Percentiles rank a stretch among this genome's conserved stretches.
Conservation (phyloP, 148 eudicot species). For the Rhododendron kiyosumense region DNA sequence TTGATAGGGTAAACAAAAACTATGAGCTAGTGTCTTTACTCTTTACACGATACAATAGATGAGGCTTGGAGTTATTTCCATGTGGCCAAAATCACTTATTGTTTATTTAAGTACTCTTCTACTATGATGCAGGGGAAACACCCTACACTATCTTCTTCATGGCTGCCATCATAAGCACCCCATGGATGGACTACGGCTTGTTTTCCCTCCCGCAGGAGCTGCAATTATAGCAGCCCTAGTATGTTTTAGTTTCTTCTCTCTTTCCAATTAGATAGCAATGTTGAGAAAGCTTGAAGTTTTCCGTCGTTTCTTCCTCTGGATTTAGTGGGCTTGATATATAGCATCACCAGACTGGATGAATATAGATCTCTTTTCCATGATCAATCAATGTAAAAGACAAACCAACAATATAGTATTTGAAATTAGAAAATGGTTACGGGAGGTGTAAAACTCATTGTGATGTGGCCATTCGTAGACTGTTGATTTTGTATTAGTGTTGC, state of each 20-base stretch:
- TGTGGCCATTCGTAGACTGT: neutral
- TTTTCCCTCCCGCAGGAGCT: slow-evolving; percentile 91
- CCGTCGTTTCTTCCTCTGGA: neutral
- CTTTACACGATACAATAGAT: neutral
- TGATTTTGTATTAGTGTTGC: neutral
- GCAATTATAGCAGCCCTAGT: slow-evolving; percentile 61
- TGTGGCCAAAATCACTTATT: neutral
- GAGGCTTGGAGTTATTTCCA: neutral
- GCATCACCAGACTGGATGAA: neutral
- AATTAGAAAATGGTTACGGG: neutral
- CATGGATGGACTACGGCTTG: slow-evolving; percentile 91
- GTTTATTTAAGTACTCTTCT: neutral
- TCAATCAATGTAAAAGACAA: neutral
- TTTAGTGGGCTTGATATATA: neutral
- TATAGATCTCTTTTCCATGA: neutral
- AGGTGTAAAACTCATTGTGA: neutral
- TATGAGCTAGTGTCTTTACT: neutral
- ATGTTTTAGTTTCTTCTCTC: slow-evolving; percentile 16
- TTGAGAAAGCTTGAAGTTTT: neutral
- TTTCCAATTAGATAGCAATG: neutral
- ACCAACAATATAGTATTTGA: neutral
- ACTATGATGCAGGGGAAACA: slow-evolving; percentile 52
- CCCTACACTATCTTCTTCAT: slow-evolving; percentile 84
- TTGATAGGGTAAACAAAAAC: neutral
- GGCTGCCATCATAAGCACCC: slow-evolving; percentile 99